These are phyloP conservation scores for Nicotiana noctiflora DNA, from an alignment of 257 asterid genomes.

Conservation along the genomic window DNA sequence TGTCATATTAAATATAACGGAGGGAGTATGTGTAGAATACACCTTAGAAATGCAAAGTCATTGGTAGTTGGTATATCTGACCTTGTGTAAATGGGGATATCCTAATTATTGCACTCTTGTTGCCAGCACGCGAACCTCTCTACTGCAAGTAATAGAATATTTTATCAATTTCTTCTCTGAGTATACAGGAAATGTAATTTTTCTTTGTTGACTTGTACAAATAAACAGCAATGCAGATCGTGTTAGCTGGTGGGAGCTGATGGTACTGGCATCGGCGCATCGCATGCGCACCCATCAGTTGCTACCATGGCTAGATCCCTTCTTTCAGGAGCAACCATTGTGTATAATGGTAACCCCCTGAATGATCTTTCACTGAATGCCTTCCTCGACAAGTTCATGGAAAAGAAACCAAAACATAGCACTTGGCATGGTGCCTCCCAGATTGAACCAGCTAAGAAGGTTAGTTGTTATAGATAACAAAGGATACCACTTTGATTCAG, in stretches of 20 bases:
- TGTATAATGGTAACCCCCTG: conserved; percentile 81
- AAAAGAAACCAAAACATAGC: conserved; percentile 79
- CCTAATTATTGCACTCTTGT: too few species aligned
- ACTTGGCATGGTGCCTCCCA: conserved; percentile 91
- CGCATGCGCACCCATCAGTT: conserved; percentile 92
- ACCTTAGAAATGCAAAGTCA: too few species aligned
- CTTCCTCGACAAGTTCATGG: conserved; percentile 93
- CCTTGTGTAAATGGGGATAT: too few species aligned
- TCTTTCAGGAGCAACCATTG: conserved; percentile 79
- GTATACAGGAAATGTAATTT: not conserved
- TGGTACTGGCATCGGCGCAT: conserved; percentile 57
- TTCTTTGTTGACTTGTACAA: not conserved
- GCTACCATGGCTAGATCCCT: conserved; percentile 92
- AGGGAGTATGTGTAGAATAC: too few species aligned
- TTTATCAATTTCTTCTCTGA: not conserved
- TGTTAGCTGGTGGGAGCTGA: conserved; percentile 94
- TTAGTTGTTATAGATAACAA: conserved; percentile 9
- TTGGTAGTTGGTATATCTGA: too few species aligned
- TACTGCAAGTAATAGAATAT: not conserved
- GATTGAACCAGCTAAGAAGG: conserved; percentile 94
- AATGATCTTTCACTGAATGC: conserved; percentile 74
- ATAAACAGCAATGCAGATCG: conserved; percentile 75
- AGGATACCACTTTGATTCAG: not conserved
- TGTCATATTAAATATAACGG: not conserved
- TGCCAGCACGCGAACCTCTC: not conserved